Conservation (phyloP, 1,139 yeast genomes). For the Yamadazyma diospyri region DNA sequence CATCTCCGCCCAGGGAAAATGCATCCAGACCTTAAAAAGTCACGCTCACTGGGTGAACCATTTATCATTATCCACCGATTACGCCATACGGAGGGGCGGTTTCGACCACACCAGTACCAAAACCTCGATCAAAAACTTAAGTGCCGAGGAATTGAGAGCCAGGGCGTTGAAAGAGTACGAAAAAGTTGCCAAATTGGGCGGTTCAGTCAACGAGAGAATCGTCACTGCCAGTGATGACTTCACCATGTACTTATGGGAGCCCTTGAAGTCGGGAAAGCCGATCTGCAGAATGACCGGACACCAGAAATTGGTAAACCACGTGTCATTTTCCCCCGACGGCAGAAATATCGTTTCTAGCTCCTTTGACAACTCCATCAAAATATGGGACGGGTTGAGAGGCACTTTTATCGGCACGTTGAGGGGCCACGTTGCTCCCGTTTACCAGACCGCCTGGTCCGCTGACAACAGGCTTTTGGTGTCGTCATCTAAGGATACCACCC, state of each 20-base stretch:
- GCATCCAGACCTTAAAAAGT: constrained; percentile 74
- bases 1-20: constrained; percentile 65
- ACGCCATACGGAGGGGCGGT: constrained; percentile 69
- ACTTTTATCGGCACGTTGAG: constrained; percentile 85
- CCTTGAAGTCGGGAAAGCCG: constrained; percentile 75
- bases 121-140: constrained; percentile 18
- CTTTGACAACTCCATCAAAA: constrained; percentile 88
- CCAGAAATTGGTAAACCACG: constrained; percentile 94
- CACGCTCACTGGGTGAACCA: constrained; percentile 99
- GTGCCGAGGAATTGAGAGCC: constrained; percentile 30
- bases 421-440: constrained; percentile 97
- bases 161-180: constrained; percentile 57
- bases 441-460: constrained; percentile 98
- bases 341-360: constrained; percentile 88
- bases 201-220: constrained; percentile 69
- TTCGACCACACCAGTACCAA: constrained; percentile 27
- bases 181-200: constrained; percentile 71
- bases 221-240: constrained; percentile 97
- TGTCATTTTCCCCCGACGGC: constrained; percentile 94
- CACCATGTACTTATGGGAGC: constrained; percentile 98
- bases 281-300: constrained; percentile 95
- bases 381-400: constrained; percentile 96
- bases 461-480: constrained; percentile 89
- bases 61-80: constrained; percentile 86
- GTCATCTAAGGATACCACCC: constrained; percentile 93